Evolutionary conservation across 305 asterid genomes (phyloP).

Genomic region (Fraxinus xanthoxyloides): DNA sequence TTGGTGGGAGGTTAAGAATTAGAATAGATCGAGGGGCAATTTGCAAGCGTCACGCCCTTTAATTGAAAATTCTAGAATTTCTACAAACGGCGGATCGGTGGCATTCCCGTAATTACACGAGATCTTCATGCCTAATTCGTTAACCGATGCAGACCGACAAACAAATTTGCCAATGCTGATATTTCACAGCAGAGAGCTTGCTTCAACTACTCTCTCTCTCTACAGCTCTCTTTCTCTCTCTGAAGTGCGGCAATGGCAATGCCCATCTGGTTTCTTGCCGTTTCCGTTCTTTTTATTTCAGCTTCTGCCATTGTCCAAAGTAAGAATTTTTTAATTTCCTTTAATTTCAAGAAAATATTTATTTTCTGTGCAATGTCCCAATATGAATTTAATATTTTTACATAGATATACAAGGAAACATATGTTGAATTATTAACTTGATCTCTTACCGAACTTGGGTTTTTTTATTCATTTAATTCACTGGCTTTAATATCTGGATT

Average conservation of each 20-base stretch:
- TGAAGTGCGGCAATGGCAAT: constrained; percentile 32
- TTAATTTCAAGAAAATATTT: not conserved
- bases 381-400: not conserved
- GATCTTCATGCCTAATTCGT: constrained; percentile 23
- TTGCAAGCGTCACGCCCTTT: no score
- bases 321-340: constrained; percentile 25
- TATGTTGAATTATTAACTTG: not conserved
- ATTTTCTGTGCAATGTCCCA: not conserved
- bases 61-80: no score
- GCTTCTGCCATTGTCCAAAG: constrained; percentile 58
- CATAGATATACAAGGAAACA: not conserved
- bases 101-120: not conserved
- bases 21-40: no score
- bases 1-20: no score
- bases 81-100: not conserved
- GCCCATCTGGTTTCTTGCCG: constrained; percentile 24
- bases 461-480: constrained; percentile 7
- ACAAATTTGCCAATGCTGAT: constrained; percentile 19
- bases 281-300: constrained; percentile 44
- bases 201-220: not conserved
- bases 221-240: constrained; percentile 8
- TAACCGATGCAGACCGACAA: constrained; percentile 6
- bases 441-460: constrained; percentile 15
- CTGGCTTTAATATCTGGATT: not conserved
- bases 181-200: constrained; percentile 15